phyloP scores from a whole-genome alignment of 192 early-diverging fungal genomes.

The Bifiguratus adelaidae region DNA sequence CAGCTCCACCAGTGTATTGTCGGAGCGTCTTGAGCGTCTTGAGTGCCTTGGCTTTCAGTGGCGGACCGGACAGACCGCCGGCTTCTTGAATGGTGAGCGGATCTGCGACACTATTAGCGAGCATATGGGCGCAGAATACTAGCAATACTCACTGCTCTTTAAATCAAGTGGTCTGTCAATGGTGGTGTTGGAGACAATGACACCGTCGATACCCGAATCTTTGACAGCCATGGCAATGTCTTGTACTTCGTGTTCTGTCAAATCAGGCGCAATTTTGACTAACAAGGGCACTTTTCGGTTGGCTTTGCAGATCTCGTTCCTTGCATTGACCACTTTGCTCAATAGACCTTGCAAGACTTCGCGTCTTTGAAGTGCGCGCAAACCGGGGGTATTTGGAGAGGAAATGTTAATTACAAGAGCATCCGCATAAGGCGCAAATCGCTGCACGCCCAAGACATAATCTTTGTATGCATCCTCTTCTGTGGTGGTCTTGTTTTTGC shows the following conservation, averaged over 20 bases:
- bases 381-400: constrained; percentile 81
- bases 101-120: constrained; percentile 7
- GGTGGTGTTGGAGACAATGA: constrained; percentile 88
- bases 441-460: constrained; percentile 68
- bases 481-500: constrained; percentile 72
- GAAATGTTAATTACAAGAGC: constrained; percentile 85
- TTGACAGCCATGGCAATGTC: constrained; percentile 72
- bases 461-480: constrained; percentile 56
- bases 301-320: constrained; percentile 34
- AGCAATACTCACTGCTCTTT: constrained; percentile 31
- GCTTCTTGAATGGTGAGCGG: constrained; percentile 30
- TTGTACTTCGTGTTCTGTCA: constrained; percentile 55
- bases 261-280: constrained; percentile 89
- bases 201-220: constrained; percentile 66
- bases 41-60: constrained; percentile 65
- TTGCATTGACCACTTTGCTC: constrained; percentile 43
- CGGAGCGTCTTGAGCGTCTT: constrained; percentile 63
- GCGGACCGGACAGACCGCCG: constrained; percentile 78
- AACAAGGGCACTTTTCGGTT: constrained; percentile 53
- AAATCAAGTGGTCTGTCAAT: constrained; percentile 54
- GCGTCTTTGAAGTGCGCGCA: constrained; percentile 57
- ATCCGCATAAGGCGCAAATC: constrained; percentile 73
- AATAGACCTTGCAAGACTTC: constrained; percentile 63
- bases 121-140: constrained; percentile 7
- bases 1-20: constrained; percentile 53